phyloP scores from a whole-genome alignment of 2,329 filamentous ascomycete species.

The Xylariaceae sp. region DNA sequence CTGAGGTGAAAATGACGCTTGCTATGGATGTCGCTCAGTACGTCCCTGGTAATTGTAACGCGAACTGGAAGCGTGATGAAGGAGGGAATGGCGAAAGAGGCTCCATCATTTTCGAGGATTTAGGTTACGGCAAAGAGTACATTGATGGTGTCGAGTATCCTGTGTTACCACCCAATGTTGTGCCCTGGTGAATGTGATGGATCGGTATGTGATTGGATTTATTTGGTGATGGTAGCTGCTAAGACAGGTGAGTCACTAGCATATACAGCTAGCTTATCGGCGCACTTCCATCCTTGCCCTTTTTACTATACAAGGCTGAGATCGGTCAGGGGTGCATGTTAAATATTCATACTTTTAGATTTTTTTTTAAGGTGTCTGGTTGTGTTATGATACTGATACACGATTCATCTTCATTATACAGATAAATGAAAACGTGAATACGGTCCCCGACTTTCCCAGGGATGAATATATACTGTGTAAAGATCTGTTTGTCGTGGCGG shows the following conservation, averaged over 20 bases:
- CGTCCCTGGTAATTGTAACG: slow-evolving; percentile 45
- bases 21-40: slow-evolving; percentile 51
- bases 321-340: too few relatives aligned
- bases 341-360: slow-evolving; percentile 5
- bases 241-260: too few relatives aligned
- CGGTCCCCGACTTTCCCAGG: neutral
- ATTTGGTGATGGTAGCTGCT: neutral
- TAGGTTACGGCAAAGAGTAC: slow-evolving; percentile 37
- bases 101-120: slow-evolving; percentile 17
- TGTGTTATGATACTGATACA: slow-evolving; percentile 13
- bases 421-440: slow-evolving; percentile 21
- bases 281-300: too few relatives aligned
- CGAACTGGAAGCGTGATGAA: slow-evolving; percentile 42
- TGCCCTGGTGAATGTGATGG: slow-evolving; percentile 31
- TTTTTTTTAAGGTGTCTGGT: slow-evolving; percentile 3
- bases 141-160: slow-evolving; percentile 41
- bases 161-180: slow-evolving; percentile 33
- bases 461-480: neutral
- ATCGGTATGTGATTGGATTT: neutral
- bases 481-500: slow-evolving; percentile 4
- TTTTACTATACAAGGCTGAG: too few relatives aligned
- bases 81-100: slow-evolving; percentile 15
- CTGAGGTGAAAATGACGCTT: slow-evolving; percentile 56
- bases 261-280: too few relatives aligned
- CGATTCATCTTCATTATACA: slow-evolving; percentile 19